Conservation (phyloP, 768 basidiomycete genomes). For the Amanita subjunquillea region DNA sequence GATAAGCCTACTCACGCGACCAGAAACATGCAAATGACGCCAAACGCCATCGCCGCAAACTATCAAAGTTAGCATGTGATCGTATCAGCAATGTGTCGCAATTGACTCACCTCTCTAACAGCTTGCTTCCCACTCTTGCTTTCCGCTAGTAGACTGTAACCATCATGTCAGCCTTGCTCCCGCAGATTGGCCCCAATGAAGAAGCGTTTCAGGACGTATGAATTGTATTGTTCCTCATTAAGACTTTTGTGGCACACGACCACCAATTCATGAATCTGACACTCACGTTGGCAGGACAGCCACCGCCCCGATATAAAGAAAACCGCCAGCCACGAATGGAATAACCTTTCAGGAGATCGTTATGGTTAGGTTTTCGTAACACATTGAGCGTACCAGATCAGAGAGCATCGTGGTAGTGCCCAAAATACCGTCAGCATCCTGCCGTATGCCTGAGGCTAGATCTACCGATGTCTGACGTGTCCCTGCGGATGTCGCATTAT, state of each 20-base stretch:
- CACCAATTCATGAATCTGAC: background rate
- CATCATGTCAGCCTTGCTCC: constrained; percentile 3
- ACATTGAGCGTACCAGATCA: constrained; percentile 58
- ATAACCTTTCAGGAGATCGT: constrained; percentile 48
- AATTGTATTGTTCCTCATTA: constrained; percentile 1
- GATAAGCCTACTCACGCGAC: constrained; percentile 62
- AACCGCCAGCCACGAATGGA: constrained; percentile 84
- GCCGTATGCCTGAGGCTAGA: constrained; percentile 69
- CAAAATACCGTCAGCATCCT: constrained; percentile 65
- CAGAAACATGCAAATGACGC: constrained; percentile 85
- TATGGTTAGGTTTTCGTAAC: constrained; percentile 5
- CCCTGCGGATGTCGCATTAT: constrained; percentile 55
- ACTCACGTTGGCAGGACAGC: constrained; percentile 85
- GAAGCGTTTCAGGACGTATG: background rate
- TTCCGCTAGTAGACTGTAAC: constrained; percentile 64
- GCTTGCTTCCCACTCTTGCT: constrained; percentile 84
- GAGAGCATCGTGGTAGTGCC: constrained; percentile 74
- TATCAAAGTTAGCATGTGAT: constrained; percentile 19
- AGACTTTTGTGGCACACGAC: constrained; percentile 1
- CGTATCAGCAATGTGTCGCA: background rate
- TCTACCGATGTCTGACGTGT: constrained; percentile 33
- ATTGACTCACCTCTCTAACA: constrained; percentile 66
- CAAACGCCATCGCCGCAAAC: constrained; percentile 89
- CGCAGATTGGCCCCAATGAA: background rate
- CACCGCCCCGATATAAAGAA: constrained; percentile 89